Conservation (phyloP, 108 stramenopile genomes). For the Pseudonitzschia pungens region DNA sequence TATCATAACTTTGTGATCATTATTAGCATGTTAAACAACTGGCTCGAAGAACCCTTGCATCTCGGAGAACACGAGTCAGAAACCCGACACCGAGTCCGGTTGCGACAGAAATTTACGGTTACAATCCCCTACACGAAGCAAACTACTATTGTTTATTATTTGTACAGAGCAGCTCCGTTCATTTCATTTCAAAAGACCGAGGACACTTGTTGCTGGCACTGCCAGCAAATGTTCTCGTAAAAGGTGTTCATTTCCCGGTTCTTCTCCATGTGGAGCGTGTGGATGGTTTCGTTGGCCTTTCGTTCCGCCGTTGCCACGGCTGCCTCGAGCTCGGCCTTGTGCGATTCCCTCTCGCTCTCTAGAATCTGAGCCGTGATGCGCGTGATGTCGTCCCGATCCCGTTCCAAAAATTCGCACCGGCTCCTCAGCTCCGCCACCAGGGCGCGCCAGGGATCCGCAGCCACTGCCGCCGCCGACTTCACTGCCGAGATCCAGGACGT, state of each 20-base stretch:
- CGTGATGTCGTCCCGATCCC: slow-evolving; percentile 31
- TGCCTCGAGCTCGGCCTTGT: slow-evolving; percentile 16
- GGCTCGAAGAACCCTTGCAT: too few relatives aligned
- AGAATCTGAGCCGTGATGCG: slow-evolving; percentile 20
- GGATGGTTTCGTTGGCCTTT: slow-evolving; percentile 20
- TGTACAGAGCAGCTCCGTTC: not conserved
- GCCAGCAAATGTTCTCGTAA: not conserved
- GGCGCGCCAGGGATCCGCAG: slow-evolving; percentile 11
- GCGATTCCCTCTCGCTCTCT: slow-evolving; percentile 10
- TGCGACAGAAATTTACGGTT: too few relatives aligned
- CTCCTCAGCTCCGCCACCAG: slow-evolving; percentile 25
- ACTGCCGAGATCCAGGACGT: not conserved
- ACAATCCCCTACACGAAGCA: too few relatives aligned
- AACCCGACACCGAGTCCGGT: too few relatives aligned
- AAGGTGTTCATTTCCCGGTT: slow-evolving; percentile 2
- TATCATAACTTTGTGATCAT: too few relatives aligned
- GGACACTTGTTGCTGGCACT: slow-evolving; percentile 5
- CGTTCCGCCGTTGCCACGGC: slow-evolving; percentile 27
- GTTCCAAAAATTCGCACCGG: slow-evolving; percentile 28
- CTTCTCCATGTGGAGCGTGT: not conserved
- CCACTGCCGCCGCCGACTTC: not conserved
- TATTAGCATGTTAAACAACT: too few relatives aligned
- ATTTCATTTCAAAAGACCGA: not conserved
- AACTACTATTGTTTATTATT: too few relatives aligned
- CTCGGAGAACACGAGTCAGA: too few relatives aligned